Evolutionary conservation across 1,284 basidiomycete species (phyloP).

Genomic region (Austroboletus rostrupii): DNA sequence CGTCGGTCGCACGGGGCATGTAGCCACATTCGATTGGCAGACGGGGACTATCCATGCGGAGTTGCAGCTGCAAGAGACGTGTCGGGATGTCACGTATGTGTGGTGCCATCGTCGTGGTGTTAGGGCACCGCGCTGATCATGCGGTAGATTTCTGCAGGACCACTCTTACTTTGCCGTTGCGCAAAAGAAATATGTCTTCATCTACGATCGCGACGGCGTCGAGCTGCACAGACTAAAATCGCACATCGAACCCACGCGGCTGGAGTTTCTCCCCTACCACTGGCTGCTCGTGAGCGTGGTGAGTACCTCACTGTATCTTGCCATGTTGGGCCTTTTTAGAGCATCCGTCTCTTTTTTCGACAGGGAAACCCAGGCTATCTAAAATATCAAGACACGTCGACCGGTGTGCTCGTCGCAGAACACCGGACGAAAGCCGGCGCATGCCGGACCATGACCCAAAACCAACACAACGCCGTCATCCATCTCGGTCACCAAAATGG

Average conservation of each 20-base stretch:
- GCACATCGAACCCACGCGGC: slow-evolving; percentile 86
- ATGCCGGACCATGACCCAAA: slow-evolving; percentile 87
- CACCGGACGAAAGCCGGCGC: slow-evolving; percentile 91
- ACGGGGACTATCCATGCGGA: slow-evolving; percentile 85
- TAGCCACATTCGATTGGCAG: slow-evolving; percentile 96
- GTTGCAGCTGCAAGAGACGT: slow-evolving; percentile 84
- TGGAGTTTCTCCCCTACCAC: slow-evolving; percentile 95
- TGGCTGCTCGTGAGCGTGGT: slow-evolving; percentile 88
- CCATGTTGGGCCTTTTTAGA: neutral
- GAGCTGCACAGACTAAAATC: slow-evolving; percentile 84
- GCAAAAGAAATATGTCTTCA: slow-evolving; percentile 94
- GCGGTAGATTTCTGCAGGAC: slow-evolving; percentile 81
- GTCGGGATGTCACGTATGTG: slow-evolving; percentile 84
- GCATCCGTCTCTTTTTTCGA: neutral
- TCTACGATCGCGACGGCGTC: slow-evolving; percentile 92
- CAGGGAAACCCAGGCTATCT: slow-evolving; percentile 87
- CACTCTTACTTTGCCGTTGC: slow-evolving; percentile 93
- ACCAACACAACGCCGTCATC: slow-evolving; percentile 88
- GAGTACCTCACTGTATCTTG: slow-evolving; percentile 30
- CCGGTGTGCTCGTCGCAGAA: slow-evolving; percentile 82
- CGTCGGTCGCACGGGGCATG: slow-evolving; percentile 79
- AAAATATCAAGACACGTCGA: slow-evolving; percentile 97
- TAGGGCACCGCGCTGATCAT: slow-evolving; percentile 3
- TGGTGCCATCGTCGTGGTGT: neutral
- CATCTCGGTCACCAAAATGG: slow-evolving; percentile 93